A percentile compares a stretch with the other conserved stretches of the same genome.
phyloP scores from a whole-genome alignment of 805 yeast genomes.

The Candida easanensis region DNA sequence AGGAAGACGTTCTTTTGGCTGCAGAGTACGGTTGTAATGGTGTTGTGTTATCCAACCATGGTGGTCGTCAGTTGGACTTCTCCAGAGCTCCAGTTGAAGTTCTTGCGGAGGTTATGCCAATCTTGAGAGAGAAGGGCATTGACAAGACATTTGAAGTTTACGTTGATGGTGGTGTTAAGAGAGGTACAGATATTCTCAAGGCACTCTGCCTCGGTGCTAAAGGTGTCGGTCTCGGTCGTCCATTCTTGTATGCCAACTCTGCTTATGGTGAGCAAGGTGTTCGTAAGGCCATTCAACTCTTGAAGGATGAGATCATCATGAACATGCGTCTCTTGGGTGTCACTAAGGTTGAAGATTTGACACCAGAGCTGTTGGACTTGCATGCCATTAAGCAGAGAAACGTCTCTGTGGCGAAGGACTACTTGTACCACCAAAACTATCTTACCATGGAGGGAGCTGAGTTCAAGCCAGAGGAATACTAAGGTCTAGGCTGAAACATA shows the following conservation, averaged over 20 bases:
- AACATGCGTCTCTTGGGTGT: constrained; percentile 81
- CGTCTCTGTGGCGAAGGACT: constrained; percentile 51
- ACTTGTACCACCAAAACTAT: constrained; percentile 53
- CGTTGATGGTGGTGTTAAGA: constrained; percentile 67
- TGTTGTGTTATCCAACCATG: constrained; percentile 84
- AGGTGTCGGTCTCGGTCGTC: constrained; percentile 70
- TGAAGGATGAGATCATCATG: constrained; percentile 70
- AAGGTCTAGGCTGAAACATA: too few species aligned
- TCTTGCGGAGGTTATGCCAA: constrained; percentile 64
- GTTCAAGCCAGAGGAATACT: constrained; percentile 35
- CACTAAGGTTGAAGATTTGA: constrained; percentile 53
- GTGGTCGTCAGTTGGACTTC: constrained; percentile 85
- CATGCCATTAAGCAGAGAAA: constrained; percentile 40
- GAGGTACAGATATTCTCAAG: constrained; percentile 65
- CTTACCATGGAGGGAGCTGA: constrained; percentile 50
- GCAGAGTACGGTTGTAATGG: constrained; percentile 71
- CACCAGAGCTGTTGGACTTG: constrained; percentile 59
- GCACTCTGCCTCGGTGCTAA: constrained; percentile 69
- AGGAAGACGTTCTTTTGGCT: constrained; percentile 74
- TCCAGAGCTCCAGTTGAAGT: constrained; percentile 77
- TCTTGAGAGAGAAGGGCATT: constrained; percentile 42
- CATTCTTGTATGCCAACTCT: constrained; percentile 61
- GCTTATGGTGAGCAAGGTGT: constrained; percentile 67
- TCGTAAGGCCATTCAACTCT: constrained; percentile 52
- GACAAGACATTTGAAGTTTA: constrained; percentile 53